Base-by-base conservation (phyloP, 2,329 filamentous ascomycete species). In the Ascochyta pisi region DNA sequence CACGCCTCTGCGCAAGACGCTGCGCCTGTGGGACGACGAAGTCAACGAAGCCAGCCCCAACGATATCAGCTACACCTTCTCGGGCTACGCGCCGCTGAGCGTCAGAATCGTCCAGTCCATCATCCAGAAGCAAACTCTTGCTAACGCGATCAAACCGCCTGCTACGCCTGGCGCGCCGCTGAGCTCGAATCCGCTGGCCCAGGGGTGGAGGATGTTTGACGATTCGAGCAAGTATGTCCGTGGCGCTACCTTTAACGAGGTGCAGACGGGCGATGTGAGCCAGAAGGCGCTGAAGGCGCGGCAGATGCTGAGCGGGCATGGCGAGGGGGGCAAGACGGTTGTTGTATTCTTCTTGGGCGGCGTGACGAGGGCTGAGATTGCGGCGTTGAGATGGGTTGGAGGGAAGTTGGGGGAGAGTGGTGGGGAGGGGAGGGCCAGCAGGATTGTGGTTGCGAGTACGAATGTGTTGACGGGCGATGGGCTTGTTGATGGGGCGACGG, bases 281-380 rank as follows among this genome's bases (percentile, higher is more conserved):
- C 93, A 97, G 70, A 96, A 95, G 74, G 92, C 93, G 1, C 87
- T 94, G 29, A 93, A 94, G 68, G 94, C 94, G 15, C 84, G 92
- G 53, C 89, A 91, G 57, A 84, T 96, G 24, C 80, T 99, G 35
- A 91, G 91, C 42, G 91, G 92, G 0, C 66, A 71, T 16, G 65
- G 63, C 6, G 73, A 74, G 51, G 65, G 50, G 23, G 84, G 85
- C 19, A 96, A 96, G 80, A 94, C 90, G 0, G 89, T 96, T 0
- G 91, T 97, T 70, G 88, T 99, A n/a, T 96, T 98, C 65, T 98
- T 98, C 77, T 80, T 99, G 16, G 95, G 95, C n/a, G 96, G 95
- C 2, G 90, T 99, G 51, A 97, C 92, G 0, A 96, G 96, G 71
- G 94, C 95, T 0, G 95, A 99, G 77, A 94, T 99, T 73, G 92